Evolutionary conservation across 805 yeast species (phyloP), one percentile per base, ranked within the genome.

Genomic region (Starmerella apis): DNA sequence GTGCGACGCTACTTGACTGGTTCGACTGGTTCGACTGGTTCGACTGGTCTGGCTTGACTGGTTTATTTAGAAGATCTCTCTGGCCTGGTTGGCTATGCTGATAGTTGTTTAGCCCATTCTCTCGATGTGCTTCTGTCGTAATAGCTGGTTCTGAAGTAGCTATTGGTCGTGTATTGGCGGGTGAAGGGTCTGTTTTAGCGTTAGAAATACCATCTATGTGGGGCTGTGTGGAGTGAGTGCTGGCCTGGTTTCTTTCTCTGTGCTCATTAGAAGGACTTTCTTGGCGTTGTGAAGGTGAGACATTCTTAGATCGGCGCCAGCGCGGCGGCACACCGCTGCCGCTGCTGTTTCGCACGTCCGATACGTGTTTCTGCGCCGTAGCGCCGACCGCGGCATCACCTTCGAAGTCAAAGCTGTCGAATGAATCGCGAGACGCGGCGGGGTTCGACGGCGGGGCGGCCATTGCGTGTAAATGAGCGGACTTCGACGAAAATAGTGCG

Each of bases 341-440:
- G 45, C 22, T 19, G 32, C 43, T 46, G 32, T 24, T 31, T 20
- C 38, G 37, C 24, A 22, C 38, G 24, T 41, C 38, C 14, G 44
- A 19, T 22, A 32, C 25, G 42, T 19, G 32, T 13, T 45, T 33
- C 22, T 16, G 47, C 23, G 38, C 9, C 38, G 39, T 6, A 33
- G 31, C 37, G 46, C 46, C 20, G 31, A 46, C 44, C 13, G 38
- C 16, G 24, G 35, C 42, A 11, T 25, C 35, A 11, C 48, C 48
- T 24, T 51, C 56, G 39, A 54, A 54, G 16, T 52, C 46, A 38
- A 54, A 54, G 20, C 51, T 49, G 43, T 54, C 56, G 41, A 49
- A 54, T n/a, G 54, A 49, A 49, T 54, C 52, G 31, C 56, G 44
- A 23, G 45, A 47, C 32, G 52, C 32, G 33, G 33, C 32, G 27